Evolutionary conservation across 2,329 filamentous ascomycete species (phyloP), one percentile per base, ranked within the genome.

Genomic region (Neurospora sp.): DNA sequence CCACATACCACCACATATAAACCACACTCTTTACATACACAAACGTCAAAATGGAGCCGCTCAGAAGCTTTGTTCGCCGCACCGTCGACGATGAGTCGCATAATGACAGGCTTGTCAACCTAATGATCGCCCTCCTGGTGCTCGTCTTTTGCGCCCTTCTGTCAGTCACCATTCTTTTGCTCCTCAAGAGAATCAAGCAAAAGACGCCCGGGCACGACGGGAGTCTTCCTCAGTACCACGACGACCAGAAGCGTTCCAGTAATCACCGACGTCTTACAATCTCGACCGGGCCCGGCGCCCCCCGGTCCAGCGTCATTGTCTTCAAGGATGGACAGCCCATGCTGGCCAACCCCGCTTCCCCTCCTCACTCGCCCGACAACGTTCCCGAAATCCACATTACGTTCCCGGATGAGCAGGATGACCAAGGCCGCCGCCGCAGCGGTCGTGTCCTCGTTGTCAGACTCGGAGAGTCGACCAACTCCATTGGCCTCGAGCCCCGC

Each of bases 351-450:
- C 91, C 92, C 39, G 84, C 86, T 71, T 91, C 89, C 73, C 90
- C 93, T 17, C 92, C 94, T 28, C 84, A 91, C 76, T 92, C 91
- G 66, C 90, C 91, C n/a, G 92, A 88, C 80, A 91, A 91, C 74
- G 87, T 98, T 38, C 96, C 96, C 23, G 92, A 98, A 82, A 99
- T 99, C 77, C 93, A 94, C 81, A 97, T 99, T 80, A 98, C 96
- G 42, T 98, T 99, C 84, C 96, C 96, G 17, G 93, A 96, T 76
- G 96, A 98, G 84, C 90, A 96, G 75, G 94, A 97, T 78, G 92
- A 93, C 75, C 84, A 88, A 69, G 95, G 95, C 75, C 93, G 90
- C 80, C 86, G 87, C 76, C 91, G 91, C 83, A 93, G 91, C 74
- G 95, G 95, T 40, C 90, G 94, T 39, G 93, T 98, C 68, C 91